These are phyloP conservation scores for Cryphonectria nitschkei DNA, from an alignment of 2,329 filamentous ascomycete species.

Conservation along the genomic window DNA sequence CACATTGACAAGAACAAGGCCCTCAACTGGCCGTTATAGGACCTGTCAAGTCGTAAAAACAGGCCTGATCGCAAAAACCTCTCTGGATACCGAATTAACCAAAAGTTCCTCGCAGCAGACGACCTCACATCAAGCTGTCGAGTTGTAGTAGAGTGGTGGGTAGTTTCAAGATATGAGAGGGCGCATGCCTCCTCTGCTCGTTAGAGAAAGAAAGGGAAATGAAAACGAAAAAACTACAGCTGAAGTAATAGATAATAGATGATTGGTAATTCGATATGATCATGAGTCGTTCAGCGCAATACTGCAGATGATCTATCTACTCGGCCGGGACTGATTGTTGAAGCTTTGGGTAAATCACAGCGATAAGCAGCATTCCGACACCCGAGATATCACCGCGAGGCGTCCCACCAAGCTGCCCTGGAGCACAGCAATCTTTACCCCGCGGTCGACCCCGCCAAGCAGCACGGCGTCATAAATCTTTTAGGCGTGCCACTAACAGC, in stretches of 20 bases:
- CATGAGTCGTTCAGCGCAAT: not conserved
- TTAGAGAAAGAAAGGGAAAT: not conserved
- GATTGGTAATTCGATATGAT: not conserved
- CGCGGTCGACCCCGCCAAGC: conserved; percentile 17
- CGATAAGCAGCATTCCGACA: conserved; percentile 7
- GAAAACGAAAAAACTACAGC: not conserved
- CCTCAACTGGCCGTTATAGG: not conserved
- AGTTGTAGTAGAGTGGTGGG: not conserved
- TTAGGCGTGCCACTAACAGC: not conserved
- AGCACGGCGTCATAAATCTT: conserved; percentile 4
- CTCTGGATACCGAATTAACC: too few relatives aligned
- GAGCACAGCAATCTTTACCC: conserved; percentile 6
- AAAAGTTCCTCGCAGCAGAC: too few relatives aligned
- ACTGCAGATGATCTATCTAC: not conserved
- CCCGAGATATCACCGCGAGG: conserved; percentile 13
- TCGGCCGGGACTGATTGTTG: not conserved
- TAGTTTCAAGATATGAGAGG: too few relatives aligned
- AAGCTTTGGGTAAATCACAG: not conserved
- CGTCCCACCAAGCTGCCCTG: not conserved
- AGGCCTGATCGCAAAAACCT: not conserved
- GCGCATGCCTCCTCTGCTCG: not conserved
- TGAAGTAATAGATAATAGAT: not conserved
- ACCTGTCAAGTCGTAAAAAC: not conserved
- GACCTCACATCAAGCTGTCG: not conserved
- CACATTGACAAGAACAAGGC: not conserved